phyloP scores from a whole-genome alignment of 2,329 filamentous ascomycete species.

The Cordyceps fumosorosea region DNA sequence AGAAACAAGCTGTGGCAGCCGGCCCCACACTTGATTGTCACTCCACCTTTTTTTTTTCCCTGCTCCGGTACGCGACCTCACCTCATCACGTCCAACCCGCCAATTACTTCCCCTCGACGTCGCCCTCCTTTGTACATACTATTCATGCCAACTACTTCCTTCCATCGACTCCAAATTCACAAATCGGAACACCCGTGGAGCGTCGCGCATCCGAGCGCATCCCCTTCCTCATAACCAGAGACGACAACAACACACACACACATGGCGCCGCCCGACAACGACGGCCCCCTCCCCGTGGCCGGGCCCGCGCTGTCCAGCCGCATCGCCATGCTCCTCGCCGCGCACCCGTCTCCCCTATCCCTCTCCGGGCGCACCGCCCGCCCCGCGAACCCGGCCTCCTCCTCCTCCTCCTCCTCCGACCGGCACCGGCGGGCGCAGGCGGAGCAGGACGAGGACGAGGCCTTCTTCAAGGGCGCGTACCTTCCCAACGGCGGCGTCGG shows the following conservation, averaged over 20 bases:
- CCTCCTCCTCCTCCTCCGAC: too few species aligned
- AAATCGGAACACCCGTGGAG: background rate
- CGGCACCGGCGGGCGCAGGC: slow-evolving; percentile 8
- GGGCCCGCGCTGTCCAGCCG: slow-evolving; percentile 34
- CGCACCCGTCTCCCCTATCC: slow-evolving; percentile 28
- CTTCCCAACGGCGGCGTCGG: slow-evolving; percentile 36
- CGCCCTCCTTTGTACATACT: background rate
- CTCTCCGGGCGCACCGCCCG: slow-evolving; percentile 15
- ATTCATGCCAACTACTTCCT: background rate
- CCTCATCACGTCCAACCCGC: background rate
- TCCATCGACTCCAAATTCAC: background rate
- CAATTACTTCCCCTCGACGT: background rate
- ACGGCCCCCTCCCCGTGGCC: slow-evolving; percentile 28
- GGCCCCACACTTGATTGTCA: background rate
- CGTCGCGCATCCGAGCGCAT: background rate
- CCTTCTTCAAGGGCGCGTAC: slow-evolving; percentile 18
- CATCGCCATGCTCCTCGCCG: slow-evolving; percentile 33
- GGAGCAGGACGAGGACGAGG: slow-evolving; percentile 21
- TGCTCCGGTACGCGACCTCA: background rate
- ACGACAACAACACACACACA: background rate
- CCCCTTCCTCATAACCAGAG: background rate
- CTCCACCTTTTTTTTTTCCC: background rate
- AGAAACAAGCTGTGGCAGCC: too few species aligned
- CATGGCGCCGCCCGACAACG: background rate
- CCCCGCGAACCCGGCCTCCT: background rate